phyloP scores from a whole-genome alignment of 176 grass and related monocot species.

The Metroxylon sagu region DNA sequence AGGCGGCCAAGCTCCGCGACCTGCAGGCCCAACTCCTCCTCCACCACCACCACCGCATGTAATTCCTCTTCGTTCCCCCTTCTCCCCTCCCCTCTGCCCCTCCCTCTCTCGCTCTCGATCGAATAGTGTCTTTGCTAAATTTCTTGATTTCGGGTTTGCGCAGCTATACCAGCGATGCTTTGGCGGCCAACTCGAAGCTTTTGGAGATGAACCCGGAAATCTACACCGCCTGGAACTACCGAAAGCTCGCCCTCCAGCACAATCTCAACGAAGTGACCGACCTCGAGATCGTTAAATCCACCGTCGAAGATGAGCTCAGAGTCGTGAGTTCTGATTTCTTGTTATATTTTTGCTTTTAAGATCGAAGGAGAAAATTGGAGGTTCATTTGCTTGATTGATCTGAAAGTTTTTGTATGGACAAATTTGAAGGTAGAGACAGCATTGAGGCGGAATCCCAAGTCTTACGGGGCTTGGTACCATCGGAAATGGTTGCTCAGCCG shows the following conservation, averaged over 20 bases:
- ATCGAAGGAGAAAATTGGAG: neutral
- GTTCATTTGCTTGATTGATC: neutral
- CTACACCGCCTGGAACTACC: constrained; percentile 85
- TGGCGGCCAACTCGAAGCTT: constrained; percentile 65
- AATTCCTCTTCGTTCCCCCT: constrained; percentile 11
- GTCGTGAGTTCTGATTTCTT: constrained; percentile 28
- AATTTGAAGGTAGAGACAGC: constrained; percentile 63
- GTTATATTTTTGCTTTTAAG: too few species aligned
- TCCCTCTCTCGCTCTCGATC: neutral
- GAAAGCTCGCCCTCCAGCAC: constrained; percentile 73
- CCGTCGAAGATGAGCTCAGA: constrained; percentile 55
- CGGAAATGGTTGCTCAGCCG: constrained; percentile 73
- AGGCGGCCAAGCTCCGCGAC: constrained; percentile 55
- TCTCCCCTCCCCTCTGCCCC: neutral
- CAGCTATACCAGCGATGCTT: constrained; percentile 75
- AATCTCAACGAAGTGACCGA: constrained; percentile 54
- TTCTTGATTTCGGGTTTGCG: neutral
- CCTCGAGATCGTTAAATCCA: constrained; percentile 39
- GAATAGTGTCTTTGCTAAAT: too few species aligned
- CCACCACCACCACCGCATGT: constrained; percentile 64
- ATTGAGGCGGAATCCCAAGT: constrained; percentile 76
- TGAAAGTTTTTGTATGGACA: neutral
- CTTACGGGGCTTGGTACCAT: constrained; percentile 95
- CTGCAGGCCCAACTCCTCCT: constrained; percentile 62
- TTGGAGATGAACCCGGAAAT: constrained; percentile 87